A percentile compares a stretch with the other conserved stretches of the same genome.
Conservation (phyloP, 2,329 filamentous ascomycete species). For the Diaporthe australafricana region DNA sequence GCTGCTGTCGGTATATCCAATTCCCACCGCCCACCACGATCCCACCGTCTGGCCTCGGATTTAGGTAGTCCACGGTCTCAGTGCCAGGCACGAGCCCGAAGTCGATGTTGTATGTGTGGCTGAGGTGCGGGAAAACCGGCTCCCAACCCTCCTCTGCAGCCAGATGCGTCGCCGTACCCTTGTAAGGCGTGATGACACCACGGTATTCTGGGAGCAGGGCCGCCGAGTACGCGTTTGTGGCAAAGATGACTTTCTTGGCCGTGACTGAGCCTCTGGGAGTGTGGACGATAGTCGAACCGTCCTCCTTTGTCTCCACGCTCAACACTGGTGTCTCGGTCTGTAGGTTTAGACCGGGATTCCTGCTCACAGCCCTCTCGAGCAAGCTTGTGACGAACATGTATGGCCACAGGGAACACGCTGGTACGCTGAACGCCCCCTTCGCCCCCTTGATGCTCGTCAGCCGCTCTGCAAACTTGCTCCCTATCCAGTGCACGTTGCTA, state of each 20-base stretch:
- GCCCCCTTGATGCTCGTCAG: constrained; percentile 32
- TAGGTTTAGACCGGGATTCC: constrained; percentile 17
- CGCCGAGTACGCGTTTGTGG: constrained; percentile 34
- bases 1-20: constrained; percentile 27
- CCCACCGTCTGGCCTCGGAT: constrained; percentile 35
- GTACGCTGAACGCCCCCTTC: constrained; percentile 23
- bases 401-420: constrained; percentile 34
- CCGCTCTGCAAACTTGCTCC: constrained; percentile 28
- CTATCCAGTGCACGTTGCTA: constrained; percentile 20
- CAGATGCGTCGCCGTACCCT: constrained; percentile 35
- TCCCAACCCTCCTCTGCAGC: constrained; percentile 4
- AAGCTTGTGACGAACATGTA: constrained; percentile 36
- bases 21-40: constrained; percentile 37
- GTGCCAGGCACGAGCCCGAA: constrained; percentile 19
- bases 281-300: constrained; percentile 21
- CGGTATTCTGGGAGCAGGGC: constrained; percentile 32
- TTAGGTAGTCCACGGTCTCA: constrained; percentile 35
- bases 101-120: constrained; percentile 38
- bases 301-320: not conserved
- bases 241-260: constrained; percentile 30
- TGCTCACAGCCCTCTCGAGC: constrained; percentile 25
- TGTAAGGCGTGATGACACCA: constrained; percentile 32
- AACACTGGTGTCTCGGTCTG: constrained; percentile 36
- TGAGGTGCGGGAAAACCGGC: constrained; percentile 33
- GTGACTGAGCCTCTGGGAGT: constrained; percentile 21